These are phyloP conservation scores for Rubroshorea leprosula DNA, from an alignment of 345 rosid species.

Conservation along the genomic window DNA sequence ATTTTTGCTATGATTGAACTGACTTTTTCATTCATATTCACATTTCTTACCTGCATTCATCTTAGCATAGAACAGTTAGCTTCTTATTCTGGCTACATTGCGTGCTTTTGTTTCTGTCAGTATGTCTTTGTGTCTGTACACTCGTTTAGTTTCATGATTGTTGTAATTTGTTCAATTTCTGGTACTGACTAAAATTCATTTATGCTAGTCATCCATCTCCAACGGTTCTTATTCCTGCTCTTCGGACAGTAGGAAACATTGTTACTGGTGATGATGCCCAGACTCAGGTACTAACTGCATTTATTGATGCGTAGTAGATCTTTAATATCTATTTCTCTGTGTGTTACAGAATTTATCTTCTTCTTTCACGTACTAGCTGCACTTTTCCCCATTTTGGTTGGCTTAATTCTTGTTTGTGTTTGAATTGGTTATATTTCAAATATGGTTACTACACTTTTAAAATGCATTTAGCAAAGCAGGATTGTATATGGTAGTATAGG, in stretches of 20 bases:
- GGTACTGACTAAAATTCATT: slow-evolving; percentile 20
- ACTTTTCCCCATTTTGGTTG: no score
- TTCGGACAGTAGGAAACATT: slow-evolving; percentile 72
- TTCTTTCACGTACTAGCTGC: no score
- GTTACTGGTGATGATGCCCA: slow-evolving; percentile 87
- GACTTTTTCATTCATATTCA: not conserved
- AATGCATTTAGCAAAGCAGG: no score
- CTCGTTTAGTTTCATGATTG: not conserved
- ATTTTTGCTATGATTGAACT: no score
- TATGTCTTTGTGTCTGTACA: slow-evolving; percentile 14
- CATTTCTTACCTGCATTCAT: no score
- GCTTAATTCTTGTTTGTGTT: no score
- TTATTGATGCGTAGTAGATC: not conserved
- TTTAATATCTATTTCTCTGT: not conserved
- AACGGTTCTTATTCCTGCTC: slow-evolving; percentile 80
- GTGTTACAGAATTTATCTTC: no score
- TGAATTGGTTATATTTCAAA: no score
- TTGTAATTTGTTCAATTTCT: slow-evolving; percentile 1
- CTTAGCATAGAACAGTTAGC: no score
- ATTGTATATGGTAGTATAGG: no score
- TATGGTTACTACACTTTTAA: no score
- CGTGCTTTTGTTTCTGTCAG: slow-evolving; percentile 9
- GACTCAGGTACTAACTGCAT: slow-evolving; percentile 55
- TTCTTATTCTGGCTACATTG: no score
- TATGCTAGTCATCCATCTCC: slow-evolving; percentile 66